Base-by-base conservation (phyloP, 2,329 filamentous ascomycete species). In the Ophiostoma ips region DNA sequence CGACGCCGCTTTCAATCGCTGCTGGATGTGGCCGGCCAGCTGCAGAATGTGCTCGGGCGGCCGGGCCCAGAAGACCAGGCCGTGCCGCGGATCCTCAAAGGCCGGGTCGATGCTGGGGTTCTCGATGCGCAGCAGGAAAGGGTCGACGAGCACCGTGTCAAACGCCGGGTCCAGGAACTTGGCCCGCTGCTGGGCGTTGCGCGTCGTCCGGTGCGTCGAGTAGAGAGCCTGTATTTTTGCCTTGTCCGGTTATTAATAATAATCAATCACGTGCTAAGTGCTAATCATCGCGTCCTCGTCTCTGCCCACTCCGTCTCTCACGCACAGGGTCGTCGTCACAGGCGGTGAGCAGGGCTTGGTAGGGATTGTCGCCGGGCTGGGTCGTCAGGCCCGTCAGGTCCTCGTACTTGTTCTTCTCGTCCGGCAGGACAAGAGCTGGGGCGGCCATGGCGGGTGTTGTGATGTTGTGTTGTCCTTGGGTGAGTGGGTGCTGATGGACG, bases 21-120 rank as follows among this genome's bases (percentile, higher is more conserved):
- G 64, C 64, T 95, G 90, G 30, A 95, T 67, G 51, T 75, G 73
- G 2, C 68, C 65, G 3, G 90, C 78, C 52, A 96, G 66, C 18
- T 73, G 67, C 43, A 83, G 71, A 16, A 95, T 71, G 57, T 83
- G 78, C 43, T 77, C 66, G 1, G 89, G 84, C 15, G 90, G 90
- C 7, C 89, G 74, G 3, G 85, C 87, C 87, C 88, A 95, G 61
- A 95, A 81, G 1, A 88, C 85, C 11, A 95, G 71, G 61, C 89
- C 94, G 60, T 95, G 75, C 37, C 90, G 73, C 38, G 78, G 76
- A 62, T 96, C 90, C 48, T 71, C 63, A 61, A 84, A 94, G 1
- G 77, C 78, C 1, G 80, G 81, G 55, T 86, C 74, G 34, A 82
- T 66, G 1, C 72, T 65, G 1, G 75, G 75, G 40, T 81, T 72